These are phyloP conservation scores for Phytophthora palmivora DNA, from an alignment of 352 stramenopile species.

Conservation along the genomic window DNA sequence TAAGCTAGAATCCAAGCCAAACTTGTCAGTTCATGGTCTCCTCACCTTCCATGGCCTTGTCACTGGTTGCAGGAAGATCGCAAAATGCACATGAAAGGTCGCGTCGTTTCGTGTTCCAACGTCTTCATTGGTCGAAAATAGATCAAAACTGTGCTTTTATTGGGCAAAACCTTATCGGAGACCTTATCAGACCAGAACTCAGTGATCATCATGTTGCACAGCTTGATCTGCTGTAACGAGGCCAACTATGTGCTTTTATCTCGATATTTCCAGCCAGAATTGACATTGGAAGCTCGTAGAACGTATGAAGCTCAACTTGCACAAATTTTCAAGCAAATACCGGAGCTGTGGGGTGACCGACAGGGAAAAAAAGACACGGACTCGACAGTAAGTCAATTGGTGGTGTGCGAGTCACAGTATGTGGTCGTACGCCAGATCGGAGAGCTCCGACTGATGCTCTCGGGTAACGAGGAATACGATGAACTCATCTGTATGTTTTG, in stretches of 20 bases:
- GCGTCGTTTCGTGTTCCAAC: conserved; percentile 24
- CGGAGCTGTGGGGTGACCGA: conserved; percentile 39
- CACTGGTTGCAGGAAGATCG: conserved; percentile 32
- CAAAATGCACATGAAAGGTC: conserved; percentile 27
- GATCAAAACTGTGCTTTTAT: no score
- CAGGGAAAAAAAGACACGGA: conserved; percentile 22
- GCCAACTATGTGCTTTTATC: conserved; percentile 72
- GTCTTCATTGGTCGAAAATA: conserved; percentile 19
- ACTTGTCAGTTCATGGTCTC: conserved; percentile 1
- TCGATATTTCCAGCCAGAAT: conserved; percentile 63
- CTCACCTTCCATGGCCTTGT: conserved; percentile 43
- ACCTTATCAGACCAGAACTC: neutral
- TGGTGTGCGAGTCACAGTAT: conserved; percentile 63
- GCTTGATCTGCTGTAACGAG: conserved; percentile 69
- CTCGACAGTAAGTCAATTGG: conserved; percentile 41
- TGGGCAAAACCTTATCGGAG: neutral
- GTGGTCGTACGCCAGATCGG: conserved; percentile 66
- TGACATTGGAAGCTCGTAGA: conserved; percentile 52
- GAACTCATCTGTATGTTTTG: conserved; percentile 69
- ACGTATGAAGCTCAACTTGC: conserved; percentile 62
- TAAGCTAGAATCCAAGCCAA: neutral
- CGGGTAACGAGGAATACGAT: conserved; percentile 71
- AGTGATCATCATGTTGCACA: conserved; percentile 61
- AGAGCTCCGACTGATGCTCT: conserved; percentile 68
- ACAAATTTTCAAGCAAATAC: conserved; percentile 48